Evolutionary conservation across 768 basidiomycete genomes (phyloP), one percentile per base, ranked within the genome.

Genomic region (Calocera cornea): DNA sequence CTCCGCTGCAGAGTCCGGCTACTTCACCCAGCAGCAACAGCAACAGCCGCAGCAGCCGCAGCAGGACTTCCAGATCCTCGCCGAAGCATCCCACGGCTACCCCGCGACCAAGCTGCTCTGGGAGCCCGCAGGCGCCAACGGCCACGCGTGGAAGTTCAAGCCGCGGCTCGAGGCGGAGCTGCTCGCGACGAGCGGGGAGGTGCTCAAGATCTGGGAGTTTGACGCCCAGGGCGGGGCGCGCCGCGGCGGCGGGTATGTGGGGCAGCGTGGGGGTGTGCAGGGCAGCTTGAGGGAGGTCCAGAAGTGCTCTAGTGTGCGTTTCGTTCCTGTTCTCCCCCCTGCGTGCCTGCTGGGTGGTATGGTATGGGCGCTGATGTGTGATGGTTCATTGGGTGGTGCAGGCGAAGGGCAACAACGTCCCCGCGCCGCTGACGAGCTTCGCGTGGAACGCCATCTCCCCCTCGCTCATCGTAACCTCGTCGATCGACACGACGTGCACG

Each of bases 401-500:
- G 86, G 90, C 90, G 50, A 97, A 97, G 81, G 86, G 91, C 8
- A 87, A 82, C 71, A 86, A 89, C 73, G 84, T 84, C 60, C 86
- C 86, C 34, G 94, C 97, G 2, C 97, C 97, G 1, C 78, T 98
- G 70, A 99, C 97, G 14, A 92, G 89, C 75, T 97, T 99, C 78
- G 94, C 94, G 0, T 99, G 97, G 97, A 97, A 97, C 74, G 87
- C 93, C 72, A 89, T 94, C 73, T 82, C 88, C 0, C 93, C 95
- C 0, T 87, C 86, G 69, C 85, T 92, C 64, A 87, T 98, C 72
- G 95, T 98, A 40, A 99, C 97, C 5, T 95, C 95, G 27, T 97
- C 94, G 8, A 95, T 98, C 72, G 97, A 99, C 75, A 99, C 97
- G 64, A 97, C 95, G 16, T 98, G 95, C 76, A 98, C 97, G 1